Conservation (phyloP, 768 basidiomycete species). For the Imleria badia region DNA sequence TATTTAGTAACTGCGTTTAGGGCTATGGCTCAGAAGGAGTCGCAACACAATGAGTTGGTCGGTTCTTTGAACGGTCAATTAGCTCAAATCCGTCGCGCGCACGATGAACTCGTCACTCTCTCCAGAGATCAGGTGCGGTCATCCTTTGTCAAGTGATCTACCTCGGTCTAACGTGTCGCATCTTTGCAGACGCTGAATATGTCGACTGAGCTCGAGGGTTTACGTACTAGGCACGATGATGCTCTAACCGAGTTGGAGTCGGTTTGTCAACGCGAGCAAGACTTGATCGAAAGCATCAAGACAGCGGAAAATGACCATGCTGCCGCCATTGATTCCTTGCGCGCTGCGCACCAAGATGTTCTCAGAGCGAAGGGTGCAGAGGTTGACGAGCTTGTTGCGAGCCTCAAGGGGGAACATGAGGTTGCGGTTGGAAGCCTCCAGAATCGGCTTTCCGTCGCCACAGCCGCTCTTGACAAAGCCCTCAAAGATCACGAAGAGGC, state of each 20-base stretch:
- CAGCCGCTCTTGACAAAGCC: constrained; percentile 43
- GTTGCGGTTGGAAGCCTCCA: constrained; percentile 38
- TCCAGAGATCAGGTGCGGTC: constrained; percentile 77
- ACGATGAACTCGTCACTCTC: constrained; percentile 77
- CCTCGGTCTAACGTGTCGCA: background rate
- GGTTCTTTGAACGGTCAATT: constrained; percentile 71
- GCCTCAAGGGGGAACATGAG: constrained; percentile 52
- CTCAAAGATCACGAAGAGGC: constrained; percentile 59
- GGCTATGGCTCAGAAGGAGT: constrained; percentile 98
- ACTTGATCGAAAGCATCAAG: constrained; percentile 50
- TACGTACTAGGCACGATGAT: constrained; percentile 60
- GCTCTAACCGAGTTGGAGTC: constrained; percentile 53
- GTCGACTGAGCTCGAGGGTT: constrained; percentile 79
- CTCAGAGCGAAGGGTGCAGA: constrained; percentile 43
- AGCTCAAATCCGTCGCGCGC: constrained; percentile 65
- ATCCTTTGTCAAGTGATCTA: background rate
- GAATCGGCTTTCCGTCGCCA: constrained; percentile 44
- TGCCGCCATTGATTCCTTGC: constrained; percentile 47
- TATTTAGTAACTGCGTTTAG: constrained; percentile 39
- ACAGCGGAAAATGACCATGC: constrained; percentile 51
- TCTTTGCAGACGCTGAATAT: constrained; percentile 70
- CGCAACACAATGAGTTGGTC: constrained; percentile 79
- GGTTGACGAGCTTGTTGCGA: constrained; percentile 40
- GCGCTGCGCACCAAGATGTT: constrained; percentile 43
- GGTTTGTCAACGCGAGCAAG: constrained; percentile 55